Evolutionary conservation across 2,329 filamentous ascomycete species (phyloP), one percentile per base, ranked within the genome.

Genomic region (Diaporthe caulivora): DNA sequence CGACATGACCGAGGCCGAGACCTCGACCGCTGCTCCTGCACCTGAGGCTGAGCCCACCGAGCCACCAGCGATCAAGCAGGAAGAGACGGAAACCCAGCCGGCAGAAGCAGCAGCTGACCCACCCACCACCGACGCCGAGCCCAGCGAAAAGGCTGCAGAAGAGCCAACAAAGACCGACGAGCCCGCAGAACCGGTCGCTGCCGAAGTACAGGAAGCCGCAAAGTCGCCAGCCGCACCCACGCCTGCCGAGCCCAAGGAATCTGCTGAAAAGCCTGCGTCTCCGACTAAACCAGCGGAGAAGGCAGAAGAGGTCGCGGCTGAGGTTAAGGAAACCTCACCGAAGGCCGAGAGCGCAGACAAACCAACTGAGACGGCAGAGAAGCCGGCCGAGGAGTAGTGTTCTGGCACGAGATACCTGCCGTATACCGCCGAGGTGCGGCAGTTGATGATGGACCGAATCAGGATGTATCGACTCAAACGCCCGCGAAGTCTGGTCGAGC

Each of bases 1-100:
- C 13, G 86, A 87, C 11, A 89, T 89, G 87, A 81, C 81, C 1
- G 85, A 85, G 57, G 8, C 31, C 4, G 62, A 53, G 47, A 17
- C 47, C 9, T 21, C 58, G 5, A n/a, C n/a, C 11, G 26, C 62
- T 26, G 29, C n/a, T 21, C 18, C 62, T 15, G 31, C 31, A 11
- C 11, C 62, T 0, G 62, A 26, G 31, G 76, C 83, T 1, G 74
- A 80, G 3, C 74, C 75, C 2, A 78, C 81, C 13, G 81, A 80
- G 72, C 72, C 76, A 7, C 77, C 81, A 24, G 76, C 79, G 15
- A 82, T 84, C 42, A 83, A 84, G 71, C 79, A 83, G 53, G 83
- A 85, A 51, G 83, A 85, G 8, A 75, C 74, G 7, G 81, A 84
- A 65, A 73, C 78, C 1, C 79, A 79, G 31, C 76, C 82, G 1